A percentile compares a stretch with the other conserved stretches of the same genome.
Evolutionary conservation across 169 alveolate genomes (phyloP).

Genomic region (Cryptosporidium parvum): DNA sequence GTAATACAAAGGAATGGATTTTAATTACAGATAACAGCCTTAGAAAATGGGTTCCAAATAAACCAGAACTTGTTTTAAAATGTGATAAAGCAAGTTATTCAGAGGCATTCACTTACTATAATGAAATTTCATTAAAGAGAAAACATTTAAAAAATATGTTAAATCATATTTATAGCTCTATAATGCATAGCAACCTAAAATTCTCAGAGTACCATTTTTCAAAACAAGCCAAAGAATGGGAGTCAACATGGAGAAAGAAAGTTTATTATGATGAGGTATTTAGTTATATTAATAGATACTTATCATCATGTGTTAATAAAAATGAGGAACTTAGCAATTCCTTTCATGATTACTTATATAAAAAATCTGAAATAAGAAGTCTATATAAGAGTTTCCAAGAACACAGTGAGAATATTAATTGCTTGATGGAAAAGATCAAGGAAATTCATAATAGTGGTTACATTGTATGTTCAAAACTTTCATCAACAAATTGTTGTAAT

Average conservation of each 20-base stretch:
- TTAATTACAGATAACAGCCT: conserved; percentile 18
- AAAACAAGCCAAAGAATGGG: conserved; percentile 27
- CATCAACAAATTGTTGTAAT: neutral
- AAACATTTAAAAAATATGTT: neutral
- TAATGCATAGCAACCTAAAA: neutral
- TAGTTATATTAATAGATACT: conserved; percentile 10
- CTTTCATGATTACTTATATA: neutral
- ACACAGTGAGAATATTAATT: conserved; percentile 18
- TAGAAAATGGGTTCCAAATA: conserved; percentile 4
- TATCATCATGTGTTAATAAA: conserved; percentile 18
- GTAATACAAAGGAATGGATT: neutral
- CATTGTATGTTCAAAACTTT: conserved; percentile 11
- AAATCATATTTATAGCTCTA: neutral
- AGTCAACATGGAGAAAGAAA: conserved; percentile 12
- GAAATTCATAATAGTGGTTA: conserved; percentile 1
- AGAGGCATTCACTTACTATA: conserved; percentile 3
- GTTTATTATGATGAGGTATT: conserved; percentile 9
- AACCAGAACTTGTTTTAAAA: neutral
- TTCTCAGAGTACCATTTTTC: conserved; percentile 17
- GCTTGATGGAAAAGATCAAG: conserved; percentile 6
- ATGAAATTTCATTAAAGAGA: neutral
- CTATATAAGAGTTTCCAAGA: conserved; percentile 4
- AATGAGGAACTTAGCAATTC: neutral
- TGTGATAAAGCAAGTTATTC: conserved; percentile 24
- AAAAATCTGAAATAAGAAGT: conserved; percentile 14